phyloP scores from a whole-genome alignment of 345 rosid species.

The Arabidopsis suecica region DNA sequence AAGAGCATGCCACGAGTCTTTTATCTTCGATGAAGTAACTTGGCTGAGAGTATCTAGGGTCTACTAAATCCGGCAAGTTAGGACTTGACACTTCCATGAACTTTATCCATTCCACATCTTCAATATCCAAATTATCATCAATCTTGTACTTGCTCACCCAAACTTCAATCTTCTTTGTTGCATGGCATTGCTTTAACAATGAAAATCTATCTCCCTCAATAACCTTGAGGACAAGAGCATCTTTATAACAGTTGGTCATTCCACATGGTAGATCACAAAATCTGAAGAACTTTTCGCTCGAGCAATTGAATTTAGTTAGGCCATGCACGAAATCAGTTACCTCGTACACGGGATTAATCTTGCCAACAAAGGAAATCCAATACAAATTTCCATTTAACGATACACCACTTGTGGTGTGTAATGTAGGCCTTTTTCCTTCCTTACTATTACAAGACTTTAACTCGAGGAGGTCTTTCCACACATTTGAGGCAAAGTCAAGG shows the following conservation, averaged over 20 bases:
- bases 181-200: not conserved
- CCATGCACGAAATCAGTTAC: too few species aligned
- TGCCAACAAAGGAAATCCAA: not conserved
- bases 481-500: too few species aligned
- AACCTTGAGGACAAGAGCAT: not conserved
- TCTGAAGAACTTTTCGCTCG: not conserved
- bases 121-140: not conserved
- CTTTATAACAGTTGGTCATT: not conserved
- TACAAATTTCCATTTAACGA: not conserved
- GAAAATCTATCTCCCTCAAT: not conserved
- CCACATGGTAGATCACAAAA: not conserved
- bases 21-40: not conserved
- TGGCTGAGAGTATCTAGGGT: not conserved
- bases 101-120: not conserved
- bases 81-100: not conserved
- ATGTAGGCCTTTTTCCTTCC: too few species aligned
- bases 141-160: constrained; percentile 2
- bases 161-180: not conserved
- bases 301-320: not conserved
- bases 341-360: not conserved
- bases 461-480: too few species aligned
- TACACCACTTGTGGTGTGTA: too few species aligned
- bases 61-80: not conserved
- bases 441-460: too few species aligned
- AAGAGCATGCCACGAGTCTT: not conserved